Evolutionary conservation across 2,329 filamentous ascomycete genomes (phyloP), one percentile per base, ranked within the genome.

Genomic region (Sarocladium strictum): DNA sequence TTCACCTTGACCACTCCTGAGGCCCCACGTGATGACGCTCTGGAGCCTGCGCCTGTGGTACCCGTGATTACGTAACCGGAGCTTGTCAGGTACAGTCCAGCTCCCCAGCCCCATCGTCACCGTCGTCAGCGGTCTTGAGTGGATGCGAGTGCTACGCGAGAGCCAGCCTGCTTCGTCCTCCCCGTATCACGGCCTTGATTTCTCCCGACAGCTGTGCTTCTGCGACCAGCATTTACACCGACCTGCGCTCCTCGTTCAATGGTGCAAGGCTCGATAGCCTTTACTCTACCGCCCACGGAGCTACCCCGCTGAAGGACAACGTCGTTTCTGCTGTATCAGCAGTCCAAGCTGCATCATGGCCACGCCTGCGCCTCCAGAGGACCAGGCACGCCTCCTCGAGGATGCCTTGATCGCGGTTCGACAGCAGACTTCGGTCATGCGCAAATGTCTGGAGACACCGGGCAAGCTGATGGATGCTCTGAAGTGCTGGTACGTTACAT

Each of bases 401-500:
- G 94, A 99, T 86, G 94, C 95, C 67, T 78, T 97, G 73, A 84
- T 89, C 58, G 93, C 96, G 53, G 95, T 99, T 73, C 90, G 93
- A 75, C 93, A 97, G 76, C 95, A 99, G 82, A 94, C 93, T 57
- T 84, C 86, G 66, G 81, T 96, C 69, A 99, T 99, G 94, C 91
- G 93, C 76, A 93, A 95, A 77, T 97, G 92, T 66, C 81, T 99
- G 58, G 95, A 99, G 70, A 95, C 90, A 10, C 92, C 94, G 6
- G 93, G 94, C 60, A 99, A 99, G 81, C 85, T 99, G 61, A 99
- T 99, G 94, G 94, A 99, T 78, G 94, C 94, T 65, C 83, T 99
- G 66, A 99, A 99, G 77, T 97, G 93, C 89, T 96, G 92, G 94
- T 97, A 82, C 65, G 87, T 77, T 49, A 17, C 23, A 45, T 38